Conservation (phyloP, 1,284 basidiomycete species). For the Cryptococcus sp. region DNA sequence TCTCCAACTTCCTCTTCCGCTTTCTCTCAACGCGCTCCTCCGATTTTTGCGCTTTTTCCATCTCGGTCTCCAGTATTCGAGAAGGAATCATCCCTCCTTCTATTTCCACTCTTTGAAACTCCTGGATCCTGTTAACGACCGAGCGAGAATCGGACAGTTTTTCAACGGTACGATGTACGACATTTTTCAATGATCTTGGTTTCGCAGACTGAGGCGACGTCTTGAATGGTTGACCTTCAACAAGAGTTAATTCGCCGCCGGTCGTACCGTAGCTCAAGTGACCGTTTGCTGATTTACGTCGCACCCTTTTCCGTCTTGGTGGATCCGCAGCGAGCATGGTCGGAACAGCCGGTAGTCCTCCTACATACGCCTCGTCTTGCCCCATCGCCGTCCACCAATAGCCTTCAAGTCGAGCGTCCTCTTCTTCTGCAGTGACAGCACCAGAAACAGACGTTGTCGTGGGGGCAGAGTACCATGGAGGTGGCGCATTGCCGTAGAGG, state of each 20-base stretch:
- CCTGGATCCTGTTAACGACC: slow-evolving; percentile 37
- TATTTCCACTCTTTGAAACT: slow-evolving; percentile 40
- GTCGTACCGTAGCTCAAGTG: neutral
- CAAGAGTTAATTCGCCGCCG: neutral
- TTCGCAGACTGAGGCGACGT: slow-evolving; percentile 17
- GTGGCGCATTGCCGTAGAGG: slow-evolving; percentile 33
- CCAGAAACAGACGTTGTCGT: slow-evolving; percentile 1
- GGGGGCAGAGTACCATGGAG: slow-evolving; percentile 40
- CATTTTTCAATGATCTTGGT: slow-evolving; percentile 31
- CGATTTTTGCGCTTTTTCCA: slow-evolving; percentile 16
- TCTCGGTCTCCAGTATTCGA: slow-evolving; percentile 16
- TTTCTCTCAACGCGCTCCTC: slow-evolving; percentile 26
- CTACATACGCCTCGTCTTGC: slow-evolving; percentile 41
- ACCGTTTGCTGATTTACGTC: neutral
- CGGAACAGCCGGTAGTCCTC: slow-evolving; percentile 42
- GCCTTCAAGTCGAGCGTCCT: slow-evolving; percentile 42
- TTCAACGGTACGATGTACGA: slow-evolving; percentile 38
- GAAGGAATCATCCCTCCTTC: slow-evolving; percentile 40
- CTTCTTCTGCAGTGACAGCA: slow-evolving; percentile 25
- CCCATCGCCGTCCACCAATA: slow-evolving; percentile 46
- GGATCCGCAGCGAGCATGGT: slow-evolving; percentile 28
- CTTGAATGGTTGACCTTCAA: neutral
- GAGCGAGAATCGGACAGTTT: slow-evolving; percentile 34
- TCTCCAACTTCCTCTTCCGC: slow-evolving; percentile 22
- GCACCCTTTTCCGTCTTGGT: neutral